Base-by-base conservation (phyloP, 305 asterid species). In the Solanum aculeatissimum region DNA sequence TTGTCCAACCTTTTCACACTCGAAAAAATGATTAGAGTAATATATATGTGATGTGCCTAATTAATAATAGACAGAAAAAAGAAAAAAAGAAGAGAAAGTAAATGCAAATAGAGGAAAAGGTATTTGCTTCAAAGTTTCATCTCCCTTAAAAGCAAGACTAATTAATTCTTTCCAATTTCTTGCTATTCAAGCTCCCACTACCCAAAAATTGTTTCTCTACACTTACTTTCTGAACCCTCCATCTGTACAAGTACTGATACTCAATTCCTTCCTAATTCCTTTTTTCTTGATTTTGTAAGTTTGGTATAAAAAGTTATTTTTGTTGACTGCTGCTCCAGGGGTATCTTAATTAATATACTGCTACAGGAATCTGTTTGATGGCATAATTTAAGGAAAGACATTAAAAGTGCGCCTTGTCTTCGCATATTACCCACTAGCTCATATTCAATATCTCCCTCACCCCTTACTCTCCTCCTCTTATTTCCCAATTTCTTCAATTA, bases 301-400 rank as follows among this genome's bases (percentile, higher is more conserved):
- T 38, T 72, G n/a, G 72, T 35, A 35, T 35, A 35, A 35, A 35
- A 71, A 74, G 29, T 27, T 65, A 40, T 40, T 68, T 79, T 82
- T 2, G 0, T 49, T 81, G 68, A 4, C 54, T 47, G 19, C 40
- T 60, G 78, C 51, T 53, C 10, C 15, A 27, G 53, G 75, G 80
- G 13, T 70, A 43, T 69, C 55, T 68, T 82, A 83, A 83, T 86
- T 78, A 86, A 87, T 72, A 63, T 47, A 49, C 43, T 75, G 19
- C 23, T 15, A 87, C 81, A 74, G 85, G 88, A 84, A 87, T 83
- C 90, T 82, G 49, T 60, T 23, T 55, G 87, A 80, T 51, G 90
- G 88, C 90, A 88, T 83, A 78, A 88, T 84, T 88, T 84, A 88
- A 86, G 89, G 86, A 32, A 69, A 21, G 86, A 86, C 84, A 82